A percentile compares a stretch with the other conserved stretches of the same genome.
These are phyloP conservation scores for Rhodotorula sp. DNA, from an alignment of 1,284 basidiomycete genomes.

Conservation along the genomic window DNA sequence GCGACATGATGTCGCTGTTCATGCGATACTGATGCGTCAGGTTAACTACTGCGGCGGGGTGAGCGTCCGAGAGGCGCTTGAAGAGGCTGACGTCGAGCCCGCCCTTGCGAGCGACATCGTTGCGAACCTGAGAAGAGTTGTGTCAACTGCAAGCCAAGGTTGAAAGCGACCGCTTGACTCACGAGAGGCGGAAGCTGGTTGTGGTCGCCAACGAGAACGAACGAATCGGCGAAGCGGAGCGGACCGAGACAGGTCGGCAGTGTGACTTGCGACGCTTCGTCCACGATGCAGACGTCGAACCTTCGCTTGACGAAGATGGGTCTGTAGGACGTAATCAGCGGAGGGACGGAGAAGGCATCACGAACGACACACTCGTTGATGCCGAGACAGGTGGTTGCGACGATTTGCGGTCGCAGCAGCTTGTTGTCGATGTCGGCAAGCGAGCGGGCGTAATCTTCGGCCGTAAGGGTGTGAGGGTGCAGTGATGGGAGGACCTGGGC, in stretches of 20 bases:
- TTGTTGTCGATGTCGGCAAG: conserved; percentile 75
- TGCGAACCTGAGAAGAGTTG: conserved; percentile 65
- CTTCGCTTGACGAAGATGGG: conserved; percentile 76
- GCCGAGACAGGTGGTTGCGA: conserved; percentile 90
- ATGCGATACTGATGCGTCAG: conserved; percentile 90
- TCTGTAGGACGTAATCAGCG: conserved; percentile 52
- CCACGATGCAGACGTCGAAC: conserved; percentile 97
- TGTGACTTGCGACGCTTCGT: conserved; percentile 97
- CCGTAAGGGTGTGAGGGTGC: conserved; percentile 66
- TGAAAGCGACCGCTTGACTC: conserved; percentile 42
- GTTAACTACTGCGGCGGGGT: conserved; percentile 78
- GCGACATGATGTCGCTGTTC: conserved; percentile 92
- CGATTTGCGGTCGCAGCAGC: conserved; percentile 81
- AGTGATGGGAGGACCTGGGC: conserved; percentile 58
- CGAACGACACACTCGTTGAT: conserved; percentile 75
- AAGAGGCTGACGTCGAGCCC: conserved; percentile 90
- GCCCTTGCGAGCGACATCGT: conserved; percentile 70
- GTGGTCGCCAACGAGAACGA: conserved; percentile 94
- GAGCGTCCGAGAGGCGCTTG: conserved; percentile 77
- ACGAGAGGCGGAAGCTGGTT: conserved; percentile 93
- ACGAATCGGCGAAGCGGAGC: conserved; percentile 80
- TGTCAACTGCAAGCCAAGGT: neutral
- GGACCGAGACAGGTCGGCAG: conserved; percentile 93
- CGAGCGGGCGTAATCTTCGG: conserved; percentile 59
- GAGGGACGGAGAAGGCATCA: neutral